Conservation (phyloP, 208 protist genomes). For the Vickermania ingenoplastis region DNA sequence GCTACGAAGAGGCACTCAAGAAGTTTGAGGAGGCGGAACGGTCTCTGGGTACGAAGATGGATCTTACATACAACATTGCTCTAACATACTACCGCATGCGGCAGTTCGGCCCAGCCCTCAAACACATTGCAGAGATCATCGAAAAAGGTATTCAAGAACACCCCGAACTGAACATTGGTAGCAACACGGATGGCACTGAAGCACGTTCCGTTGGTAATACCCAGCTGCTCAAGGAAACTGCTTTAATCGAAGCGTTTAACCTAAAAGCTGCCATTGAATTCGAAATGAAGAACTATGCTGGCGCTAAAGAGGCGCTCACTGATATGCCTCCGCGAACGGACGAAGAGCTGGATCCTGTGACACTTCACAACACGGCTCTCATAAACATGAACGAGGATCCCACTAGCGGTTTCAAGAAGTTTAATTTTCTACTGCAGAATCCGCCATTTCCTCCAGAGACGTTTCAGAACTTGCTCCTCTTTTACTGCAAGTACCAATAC, state of each 20-base stretch:
- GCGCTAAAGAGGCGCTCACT: slow-evolving; percentile 92
- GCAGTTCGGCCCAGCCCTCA: slow-evolving; percentile 91
- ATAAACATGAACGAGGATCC: slow-evolving; percentile 96
- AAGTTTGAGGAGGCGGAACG: slow-evolving; percentile 92
- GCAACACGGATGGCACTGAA: slow-evolving; percentile 89
- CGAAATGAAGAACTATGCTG: slow-evolving; percentile 82
- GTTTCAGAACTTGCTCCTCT: slow-evolving; percentile 95
- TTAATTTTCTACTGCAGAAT: slow-evolving; percentile 93
- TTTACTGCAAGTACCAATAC: slow-evolving; percentile 96
- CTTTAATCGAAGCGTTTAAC: slow-evolving; percentile 96
- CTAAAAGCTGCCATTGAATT: slow-evolving; percentile 97
- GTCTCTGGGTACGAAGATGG: slow-evolving; percentile 77
- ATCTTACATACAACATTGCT: slow-evolving; percentile 95
- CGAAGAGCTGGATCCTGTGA: slow-evolving; percentile 95
- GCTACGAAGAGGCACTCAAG: slow-evolving; percentile 87
- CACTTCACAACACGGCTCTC: slow-evolving; percentile 96
- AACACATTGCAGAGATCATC: slow-evolving; percentile 94
- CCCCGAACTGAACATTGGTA: slow-evolving; percentile 91
- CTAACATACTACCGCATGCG: slow-evolving; percentile 94
- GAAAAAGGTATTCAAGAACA: slow-evolving; percentile 92
- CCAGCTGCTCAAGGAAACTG: slow-evolving; percentile 91
- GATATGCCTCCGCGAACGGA: slow-evolving; percentile 95
- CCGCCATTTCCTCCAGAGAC: slow-evolving; percentile 95
- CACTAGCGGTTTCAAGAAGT: slow-evolving; percentile 92
- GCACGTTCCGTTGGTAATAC: slow-evolving; percentile 94